These are phyloP conservation scores for Xylaria sp. DNA, from an alignment of 2,329 filamentous ascomycete genomes.

Conservation along the genomic window DNA sequence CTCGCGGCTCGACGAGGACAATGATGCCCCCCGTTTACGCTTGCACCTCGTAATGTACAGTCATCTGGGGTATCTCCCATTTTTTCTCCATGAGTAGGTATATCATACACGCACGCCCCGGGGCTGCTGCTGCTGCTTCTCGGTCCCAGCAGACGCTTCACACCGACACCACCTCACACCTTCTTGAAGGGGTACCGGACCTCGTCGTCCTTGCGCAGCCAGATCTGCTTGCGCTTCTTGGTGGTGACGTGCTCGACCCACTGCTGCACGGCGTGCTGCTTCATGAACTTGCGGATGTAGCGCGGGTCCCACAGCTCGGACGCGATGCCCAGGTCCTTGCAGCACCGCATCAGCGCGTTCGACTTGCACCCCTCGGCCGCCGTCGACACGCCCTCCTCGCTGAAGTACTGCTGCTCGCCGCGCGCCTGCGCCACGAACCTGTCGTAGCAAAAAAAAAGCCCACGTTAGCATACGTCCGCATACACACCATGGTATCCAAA, in stretches of 20 bases:
- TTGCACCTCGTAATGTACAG: neutral
- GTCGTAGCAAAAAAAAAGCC: slow-evolving; percentile 4
- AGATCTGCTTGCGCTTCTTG: slow-evolving; percentile 90
- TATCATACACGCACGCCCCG: slow-evolving; percentile 14
- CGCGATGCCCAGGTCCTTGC: slow-evolving; percentile 94
- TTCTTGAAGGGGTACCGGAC: slow-evolving; percentile 64
- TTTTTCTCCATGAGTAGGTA: slow-evolving; percentile 1
- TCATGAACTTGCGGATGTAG: slow-evolving; percentile 83
- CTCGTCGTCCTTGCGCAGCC: slow-evolving; percentile 80
- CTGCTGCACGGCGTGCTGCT: slow-evolving; percentile 71
- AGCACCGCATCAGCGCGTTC: slow-evolving; percentile 96
- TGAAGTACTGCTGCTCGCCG: slow-evolving; percentile 94
- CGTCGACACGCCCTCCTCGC: slow-evolving; percentile 85
- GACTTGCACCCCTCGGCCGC: slow-evolving; percentile 97
- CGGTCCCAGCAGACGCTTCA: neutral
- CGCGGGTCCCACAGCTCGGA: slow-evolving; percentile 96
- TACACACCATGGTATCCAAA: neutral
- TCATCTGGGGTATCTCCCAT: slow-evolving; percentile 20
- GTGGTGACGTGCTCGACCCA: slow-evolving; percentile 87
- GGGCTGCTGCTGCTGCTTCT: neutral
- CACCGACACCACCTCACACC: slow-evolving; percentile 7
- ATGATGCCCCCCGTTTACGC: neutral
- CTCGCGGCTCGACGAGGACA: neutral
- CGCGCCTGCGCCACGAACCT: slow-evolving; percentile 91
- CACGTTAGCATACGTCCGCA: slow-evolving; percentile 9